These are phyloP conservation scores for Nakazawaea ambrosiae DNA, from an alignment of 805 yeast genomes.

Conservation along the genomic window DNA sequence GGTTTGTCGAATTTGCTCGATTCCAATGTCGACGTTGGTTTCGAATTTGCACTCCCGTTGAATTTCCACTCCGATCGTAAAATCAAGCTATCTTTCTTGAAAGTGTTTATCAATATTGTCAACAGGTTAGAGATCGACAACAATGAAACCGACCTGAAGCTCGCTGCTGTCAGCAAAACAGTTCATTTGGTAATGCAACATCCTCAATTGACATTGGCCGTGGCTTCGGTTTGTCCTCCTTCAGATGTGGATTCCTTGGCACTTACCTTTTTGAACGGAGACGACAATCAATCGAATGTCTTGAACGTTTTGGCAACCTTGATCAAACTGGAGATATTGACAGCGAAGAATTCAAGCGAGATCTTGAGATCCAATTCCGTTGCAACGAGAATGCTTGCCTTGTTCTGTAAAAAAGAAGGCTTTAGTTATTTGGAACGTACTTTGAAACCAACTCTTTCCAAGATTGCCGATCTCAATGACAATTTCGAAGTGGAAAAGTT, in stretches of 20 bases:
- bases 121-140: conserved; percentile 18
- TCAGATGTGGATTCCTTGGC: conserved; percentile 68
- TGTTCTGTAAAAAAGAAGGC: conserved; percentile 67
- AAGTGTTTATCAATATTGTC: conserved; percentile 67
- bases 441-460: conserved; percentile 49
- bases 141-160: conserved; percentile 17
- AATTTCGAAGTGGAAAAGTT: conserved; percentile 61
- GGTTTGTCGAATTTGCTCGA: conserved; percentile 64
- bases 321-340: conserved; percentile 54
- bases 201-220: conserved; percentile 23
- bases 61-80: conserved; percentile 65
- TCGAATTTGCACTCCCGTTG: conserved; percentile 68
- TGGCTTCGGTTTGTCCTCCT: conserved; percentile 60
- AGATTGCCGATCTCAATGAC: conserved; percentile 40
- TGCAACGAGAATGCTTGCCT: conserved; percentile 68
- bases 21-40: conserved; percentile 71
- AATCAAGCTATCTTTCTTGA: conserved; percentile 65
- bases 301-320: conserved; percentile 44
- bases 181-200: conserved; percentile 9
- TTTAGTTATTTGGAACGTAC: conserved; percentile 45
- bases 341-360: conserved; percentile 58
- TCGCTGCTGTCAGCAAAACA: conserved; percentile 9
- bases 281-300: conserved; percentile 31
- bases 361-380: conserved; percentile 76
- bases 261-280: conserved; percentile 51